Evolutionary conservation across 805 yeast genomes (phyloP).

Genomic region (Kuraishia floccosa): DNA sequence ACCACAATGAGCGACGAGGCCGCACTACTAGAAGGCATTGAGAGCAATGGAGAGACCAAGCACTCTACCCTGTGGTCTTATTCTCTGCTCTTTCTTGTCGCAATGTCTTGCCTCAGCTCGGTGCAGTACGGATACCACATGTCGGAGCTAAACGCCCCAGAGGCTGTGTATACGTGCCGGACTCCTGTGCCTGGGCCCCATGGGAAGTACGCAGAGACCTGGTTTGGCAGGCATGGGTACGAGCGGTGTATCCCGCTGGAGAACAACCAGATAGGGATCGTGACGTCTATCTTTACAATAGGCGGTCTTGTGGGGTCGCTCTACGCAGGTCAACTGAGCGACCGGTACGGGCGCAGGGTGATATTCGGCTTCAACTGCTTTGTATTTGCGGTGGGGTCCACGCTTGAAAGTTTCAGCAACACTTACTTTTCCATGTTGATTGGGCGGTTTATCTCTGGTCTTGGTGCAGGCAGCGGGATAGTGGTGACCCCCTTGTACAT

Average conservation of each 20-base stretch:
- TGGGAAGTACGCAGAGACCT: slow-evolving; percentile 19
- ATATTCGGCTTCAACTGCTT: slow-evolving; percentile 39
- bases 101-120: slow-evolving; percentile 64
- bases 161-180: slow-evolving; percentile 52
- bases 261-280: slow-evolving; percentile 52
- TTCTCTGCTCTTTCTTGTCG: slow-evolving; percentile 29
- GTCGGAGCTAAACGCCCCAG: slow-evolving; percentile 91
- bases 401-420: slow-evolving; percentile 40
- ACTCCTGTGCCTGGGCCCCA: slow-evolving; percentile 7
- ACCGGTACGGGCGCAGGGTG: slow-evolving; percentile 49
- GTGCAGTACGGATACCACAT: slow-evolving; percentile 91
- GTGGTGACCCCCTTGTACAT: slow-evolving; percentile 79
- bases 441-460: slow-evolving; percentile 73
- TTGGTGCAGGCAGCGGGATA: slow-evolving; percentile 81
- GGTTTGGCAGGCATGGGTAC: slow-evolving; percentile 24
- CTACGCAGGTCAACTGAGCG: slow-evolving; percentile 55
- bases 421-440: slow-evolving; percentile 29
- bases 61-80: slow-evolving; percentile 11
- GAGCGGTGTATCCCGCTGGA: slow-evolving; percentile 42
- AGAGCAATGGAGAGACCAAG: too few species aligned
- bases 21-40: too few species aligned
- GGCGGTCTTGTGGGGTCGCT: slow-evolving; percentile 79
- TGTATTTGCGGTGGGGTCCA: slow-evolving; percentile 50
- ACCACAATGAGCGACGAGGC: too few species aligned
- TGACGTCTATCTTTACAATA: slow-evolving; percentile 68